A percentile compares a stretch with the other conserved stretches of the same genome.
phyloP scores from a whole-genome alignment of 129 eudicot species.

The Scalesia atractyloides region DNA sequence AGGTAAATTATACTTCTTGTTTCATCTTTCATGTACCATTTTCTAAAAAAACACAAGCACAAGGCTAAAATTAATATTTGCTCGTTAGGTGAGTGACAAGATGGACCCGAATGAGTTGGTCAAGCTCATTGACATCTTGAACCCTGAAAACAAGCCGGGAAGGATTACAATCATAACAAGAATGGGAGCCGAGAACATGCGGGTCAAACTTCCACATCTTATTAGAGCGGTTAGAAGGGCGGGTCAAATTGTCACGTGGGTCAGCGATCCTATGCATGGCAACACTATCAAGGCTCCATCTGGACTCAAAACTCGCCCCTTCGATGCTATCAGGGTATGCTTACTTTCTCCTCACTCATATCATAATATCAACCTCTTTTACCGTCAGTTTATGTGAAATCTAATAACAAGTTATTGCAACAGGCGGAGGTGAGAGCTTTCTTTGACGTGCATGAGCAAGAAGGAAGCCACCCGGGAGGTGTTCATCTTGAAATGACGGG shows the following conservation, averaged over 20 bases:
- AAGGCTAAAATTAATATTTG: conserved; percentile 22
- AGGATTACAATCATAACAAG: conserved; percentile 88
- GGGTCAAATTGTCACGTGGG: conserved; percentile 95
- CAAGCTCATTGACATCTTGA: conserved; percentile 85
- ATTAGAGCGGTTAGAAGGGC: conserved; percentile 88
- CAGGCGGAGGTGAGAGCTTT: conserved; percentile 96
- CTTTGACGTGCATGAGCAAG: conserved; percentile 97
- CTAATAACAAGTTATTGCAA: conserved; percentile 15
- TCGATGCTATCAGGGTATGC: conserved; percentile 82
- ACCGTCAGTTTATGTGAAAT: not conserved
- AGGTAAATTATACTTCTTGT: conserved; percentile 44
- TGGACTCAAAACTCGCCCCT: conserved; percentile 92
- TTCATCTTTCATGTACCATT: conserved; percentile 4
- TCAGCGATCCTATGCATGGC: conserved; percentile 97
- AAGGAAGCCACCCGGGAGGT: conserved; percentile 96
- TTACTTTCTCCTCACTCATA: not conserved
- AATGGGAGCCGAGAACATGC: conserved; percentile 98
- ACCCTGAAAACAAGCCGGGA: conserved; percentile 90
- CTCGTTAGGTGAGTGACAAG: conserved; percentile 85
- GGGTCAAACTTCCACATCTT: conserved; percentile 94
- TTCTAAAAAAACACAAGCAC: not conserved
- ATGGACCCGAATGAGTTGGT: conserved; percentile 87
- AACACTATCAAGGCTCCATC: conserved; percentile 96
- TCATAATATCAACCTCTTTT: not conserved
- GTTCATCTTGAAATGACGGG: conserved; percentile 98